A percentile compares a stretch with the other conserved stretches of the same genome.
phyloP scores from a whole-genome alignment of 306 rosid species.

The Rosa multiflora region DNA sequence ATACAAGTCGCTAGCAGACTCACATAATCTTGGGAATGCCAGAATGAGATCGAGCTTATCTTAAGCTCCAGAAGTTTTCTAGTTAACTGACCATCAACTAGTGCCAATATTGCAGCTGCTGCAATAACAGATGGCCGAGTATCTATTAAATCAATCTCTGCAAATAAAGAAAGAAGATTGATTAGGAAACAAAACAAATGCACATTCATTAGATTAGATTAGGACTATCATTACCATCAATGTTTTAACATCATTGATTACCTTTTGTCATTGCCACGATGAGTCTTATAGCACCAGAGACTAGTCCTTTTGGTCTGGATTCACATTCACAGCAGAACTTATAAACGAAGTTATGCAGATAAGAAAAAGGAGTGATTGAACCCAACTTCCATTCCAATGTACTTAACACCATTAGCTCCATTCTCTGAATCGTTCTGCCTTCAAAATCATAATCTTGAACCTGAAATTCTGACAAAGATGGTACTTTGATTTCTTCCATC shows the following conservation, averaged over 20 bases:
- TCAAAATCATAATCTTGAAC: conserved; percentile 53
- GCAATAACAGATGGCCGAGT: conserved; percentile 71
- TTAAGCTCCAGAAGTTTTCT: conserved; percentile 49
- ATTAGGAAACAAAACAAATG: conserved; percentile 12
- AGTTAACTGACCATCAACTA: conserved; percentile 49
- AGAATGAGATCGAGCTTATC: conserved; percentile 46
- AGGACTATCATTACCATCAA: not conserved
- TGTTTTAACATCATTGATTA: conserved; percentile 20
- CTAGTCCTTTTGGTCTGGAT: conserved; percentile 38
- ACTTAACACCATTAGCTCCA: conserved; percentile 67
- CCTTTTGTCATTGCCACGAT: conserved; percentile 60
- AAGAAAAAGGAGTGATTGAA: conserved; percentile 76
- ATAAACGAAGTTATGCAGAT: conserved; percentile 56
- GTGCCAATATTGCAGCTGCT: conserved; percentile 73
- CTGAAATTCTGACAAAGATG: conserved; percentile 51
- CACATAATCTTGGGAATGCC: conserved; percentile 61
- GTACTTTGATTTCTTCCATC: conserved; percentile 77
- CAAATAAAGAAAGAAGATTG: conserved; percentile 18
- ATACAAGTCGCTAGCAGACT: conserved; percentile 4
- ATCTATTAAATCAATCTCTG: conserved; percentile 64
- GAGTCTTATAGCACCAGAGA: conserved; percentile 51
- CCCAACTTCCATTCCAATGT: conserved; percentile 87
- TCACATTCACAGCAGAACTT: conserved; percentile 48
- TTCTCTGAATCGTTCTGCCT: conserved; percentile 51
- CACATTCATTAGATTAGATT: not conserved